Conservation (phyloP, 257 asterid genomes). For the Gentiana dahurica region DNA sequence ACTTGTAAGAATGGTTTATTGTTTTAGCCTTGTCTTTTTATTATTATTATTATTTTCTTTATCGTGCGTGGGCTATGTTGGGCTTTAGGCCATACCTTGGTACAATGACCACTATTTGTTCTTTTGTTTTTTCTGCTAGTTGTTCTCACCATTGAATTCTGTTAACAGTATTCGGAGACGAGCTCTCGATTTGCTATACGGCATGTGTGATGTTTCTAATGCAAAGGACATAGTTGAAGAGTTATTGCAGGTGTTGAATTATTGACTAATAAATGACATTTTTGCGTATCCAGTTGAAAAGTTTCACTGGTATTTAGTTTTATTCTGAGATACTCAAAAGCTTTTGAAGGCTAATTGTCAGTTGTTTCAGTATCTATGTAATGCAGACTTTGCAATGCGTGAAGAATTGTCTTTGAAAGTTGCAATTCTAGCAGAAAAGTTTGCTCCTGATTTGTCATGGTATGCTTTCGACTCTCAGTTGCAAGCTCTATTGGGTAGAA, state of each 20-base stretch:
- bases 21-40: background rate
- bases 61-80: too few relatives aligned
- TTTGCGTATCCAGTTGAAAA: constrained; percentile 11
- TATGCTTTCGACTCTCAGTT: constrained; percentile 18
- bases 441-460: constrained; percentile 97
- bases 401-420: constrained; percentile 71
- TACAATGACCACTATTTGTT: background rate
- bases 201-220: constrained; percentile 97
- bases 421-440: constrained; percentile 93
- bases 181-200: constrained; percentile 93
- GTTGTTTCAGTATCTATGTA: constrained; percentile 59
- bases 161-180: constrained; percentile 54
- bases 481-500: background rate
- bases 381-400: constrained; percentile 66
- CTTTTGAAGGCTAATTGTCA: constrained; percentile 15
- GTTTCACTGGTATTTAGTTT: constrained; percentile 1
- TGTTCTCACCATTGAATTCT: background rate
- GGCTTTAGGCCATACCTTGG: too few relatives aligned
- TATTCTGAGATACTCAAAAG: background rate
- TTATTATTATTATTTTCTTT: too few relatives aligned
- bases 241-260: constrained; percentile 58
- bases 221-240: constrained; percentile 98
- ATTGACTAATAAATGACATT: constrained; percentile 7
- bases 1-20: background rate
- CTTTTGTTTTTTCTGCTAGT: background rate